Conservation (phyloP, 176 grass and related monocot species). For the Alopecurus myosuroides region DNA sequence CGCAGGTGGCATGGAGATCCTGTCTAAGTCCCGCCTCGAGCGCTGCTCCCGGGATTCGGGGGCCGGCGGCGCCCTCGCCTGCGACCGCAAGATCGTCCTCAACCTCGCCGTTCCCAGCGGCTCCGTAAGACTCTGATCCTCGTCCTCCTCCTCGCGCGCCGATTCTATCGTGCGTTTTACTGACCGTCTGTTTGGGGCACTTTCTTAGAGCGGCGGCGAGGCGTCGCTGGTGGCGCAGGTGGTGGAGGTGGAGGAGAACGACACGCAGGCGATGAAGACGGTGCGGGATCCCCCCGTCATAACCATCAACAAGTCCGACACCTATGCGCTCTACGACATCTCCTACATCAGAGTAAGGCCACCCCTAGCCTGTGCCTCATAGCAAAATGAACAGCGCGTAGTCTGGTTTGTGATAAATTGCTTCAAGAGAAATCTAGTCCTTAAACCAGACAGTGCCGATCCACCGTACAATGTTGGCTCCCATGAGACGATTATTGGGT, state of each 20-base stretch:
- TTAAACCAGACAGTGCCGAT: neutral
- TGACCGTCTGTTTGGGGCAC: neutral
- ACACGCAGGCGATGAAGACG: constrained; percentile 27
- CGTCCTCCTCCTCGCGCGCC: neutral
- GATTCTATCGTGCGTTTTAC: neutral
- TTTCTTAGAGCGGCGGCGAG: constrained; percentile 60
- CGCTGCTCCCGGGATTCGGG: constrained; percentile 36
- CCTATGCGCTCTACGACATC: constrained; percentile 49
- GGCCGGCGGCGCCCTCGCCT: constrained; percentile 35
- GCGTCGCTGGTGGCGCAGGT: constrained; percentile 61
- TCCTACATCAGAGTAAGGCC: constrained; percentile 56
- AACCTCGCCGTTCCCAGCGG: constrained; percentile 62
- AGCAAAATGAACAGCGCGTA: neutral
- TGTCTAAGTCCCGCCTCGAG: constrained; percentile 69
- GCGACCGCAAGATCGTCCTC: constrained; percentile 64
- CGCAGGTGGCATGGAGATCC: constrained; percentile 37
- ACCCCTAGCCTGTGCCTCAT: neutral
- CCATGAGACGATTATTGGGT: neutral
- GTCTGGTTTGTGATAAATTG: neutral
- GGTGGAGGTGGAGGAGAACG: constrained; percentile 55
- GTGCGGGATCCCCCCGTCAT: constrained; percentile 57
- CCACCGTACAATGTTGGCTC: neutral
- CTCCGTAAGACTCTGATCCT: constrained; percentile 26
- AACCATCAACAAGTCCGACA: constrained; percentile 59
- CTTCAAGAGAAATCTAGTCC: neutral